Percentiles rank a stretch among this genome's conserved stretches.
These are phyloP conservation scores for Phytopythium vexans DNA, from an alignment of 352 stramenopile species.

Conservation along the genomic window DNA sequence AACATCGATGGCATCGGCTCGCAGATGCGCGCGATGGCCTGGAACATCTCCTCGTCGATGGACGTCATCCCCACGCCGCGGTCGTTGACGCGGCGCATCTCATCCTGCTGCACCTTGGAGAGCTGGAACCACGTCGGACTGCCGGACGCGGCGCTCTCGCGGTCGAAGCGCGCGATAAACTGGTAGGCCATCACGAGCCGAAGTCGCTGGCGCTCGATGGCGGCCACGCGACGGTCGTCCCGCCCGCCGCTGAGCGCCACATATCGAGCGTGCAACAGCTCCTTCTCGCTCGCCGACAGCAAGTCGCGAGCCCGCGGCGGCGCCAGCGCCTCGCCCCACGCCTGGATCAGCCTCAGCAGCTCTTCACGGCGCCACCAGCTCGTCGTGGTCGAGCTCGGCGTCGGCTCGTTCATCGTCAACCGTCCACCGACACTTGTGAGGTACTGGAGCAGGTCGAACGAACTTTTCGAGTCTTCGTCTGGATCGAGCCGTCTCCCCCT, in stretches of 20 bases:
- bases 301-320: slow-evolving; percentile 27
- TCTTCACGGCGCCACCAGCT: slow-evolving; percentile 32
- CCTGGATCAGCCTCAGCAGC: slow-evolving; percentile 22
- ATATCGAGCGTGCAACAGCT: slow-evolving; percentile 15
- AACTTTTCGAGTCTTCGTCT: slow-evolving; percentile 1
- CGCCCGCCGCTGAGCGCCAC: slow-evolving; percentile 13
- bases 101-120: slow-evolving; percentile 15
- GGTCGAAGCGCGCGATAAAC: slow-evolving; percentile 22
- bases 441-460: slow-evolving; percentile 6
- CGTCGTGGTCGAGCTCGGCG: slow-evolving; percentile 6
- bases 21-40: slow-evolving; percentile 18
- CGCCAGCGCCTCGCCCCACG: slow-evolving; percentile 20
- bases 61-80: slow-evolving; percentile 17
- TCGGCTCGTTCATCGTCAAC: background rate
- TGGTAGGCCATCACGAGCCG: slow-evolving; percentile 25
- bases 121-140: slow-evolving; percentile 26
- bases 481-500: too few species aligned
- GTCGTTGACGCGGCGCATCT: slow-evolving; percentile 18
- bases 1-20: too few species aligned
- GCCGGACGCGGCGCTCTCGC: slow-evolving; percentile 6
- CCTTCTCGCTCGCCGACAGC: slow-evolving; percentile 10
- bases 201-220: slow-evolving; percentile 24
- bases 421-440: slow-evolving; percentile 6
- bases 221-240: slow-evolving; percentile 8
- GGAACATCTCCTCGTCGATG: slow-evolving; percentile 17